A percentile compares a stretch with the other conserved stretches of the same genome.
Evolutionary conservation across 2,329 filamentous ascomycete species (phyloP).

Genomic region (Fusarium austroafricanum): DNA sequence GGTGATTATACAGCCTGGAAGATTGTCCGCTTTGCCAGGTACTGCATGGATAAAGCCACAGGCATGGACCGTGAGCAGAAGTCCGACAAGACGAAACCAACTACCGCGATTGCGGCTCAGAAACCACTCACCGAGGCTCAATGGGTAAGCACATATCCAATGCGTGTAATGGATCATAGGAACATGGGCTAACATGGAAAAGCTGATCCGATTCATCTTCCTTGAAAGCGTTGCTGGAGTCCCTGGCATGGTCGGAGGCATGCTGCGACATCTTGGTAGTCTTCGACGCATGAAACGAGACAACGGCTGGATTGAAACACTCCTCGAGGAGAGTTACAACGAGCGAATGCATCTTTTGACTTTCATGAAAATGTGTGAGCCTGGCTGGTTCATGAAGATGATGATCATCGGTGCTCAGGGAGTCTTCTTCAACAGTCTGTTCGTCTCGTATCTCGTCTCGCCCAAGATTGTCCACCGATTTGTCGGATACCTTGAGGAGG

Average conservation of each 20-base stretch:
- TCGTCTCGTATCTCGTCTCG: conserved; percentile 86
- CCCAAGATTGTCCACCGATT: conserved; percentile 93
- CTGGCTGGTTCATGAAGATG: conserved; percentile 86
- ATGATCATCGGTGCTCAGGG: conserved; percentile 94
- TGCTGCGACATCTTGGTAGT: conserved; percentile 88
- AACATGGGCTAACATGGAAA: conserved; percentile 23
- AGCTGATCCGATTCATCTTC: conserved; percentile 87
- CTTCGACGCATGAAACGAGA: conserved; percentile 89
- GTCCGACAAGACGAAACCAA: conserved; percentile 67
- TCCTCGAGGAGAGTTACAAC: conserved; percentile 91
- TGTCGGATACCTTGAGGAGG: conserved; percentile 96
- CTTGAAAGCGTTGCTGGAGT: conserved; percentile 95
- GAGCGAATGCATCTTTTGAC: conserved; percentile 93
- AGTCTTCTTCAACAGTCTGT: conserved; percentile 96
- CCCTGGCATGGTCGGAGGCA: conserved; percentile 95
- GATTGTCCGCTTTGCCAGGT: conserved; percentile 80
- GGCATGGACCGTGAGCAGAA: conserved; percentile 79
- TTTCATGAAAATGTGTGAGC: conserved; percentile 86
- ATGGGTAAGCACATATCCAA: conserved; percentile 65
- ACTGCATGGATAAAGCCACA: conserved; percentile 83
- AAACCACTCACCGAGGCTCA: conserved; percentile 83
- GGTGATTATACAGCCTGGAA: conserved; percentile 84
- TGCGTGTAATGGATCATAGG: background rate
- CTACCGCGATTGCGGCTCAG: conserved; percentile 63
- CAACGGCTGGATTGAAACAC: conserved; percentile 95